Conservation (phyloP, 106 monocot genomes). For the Alisma plantagoaquatica region DNA sequence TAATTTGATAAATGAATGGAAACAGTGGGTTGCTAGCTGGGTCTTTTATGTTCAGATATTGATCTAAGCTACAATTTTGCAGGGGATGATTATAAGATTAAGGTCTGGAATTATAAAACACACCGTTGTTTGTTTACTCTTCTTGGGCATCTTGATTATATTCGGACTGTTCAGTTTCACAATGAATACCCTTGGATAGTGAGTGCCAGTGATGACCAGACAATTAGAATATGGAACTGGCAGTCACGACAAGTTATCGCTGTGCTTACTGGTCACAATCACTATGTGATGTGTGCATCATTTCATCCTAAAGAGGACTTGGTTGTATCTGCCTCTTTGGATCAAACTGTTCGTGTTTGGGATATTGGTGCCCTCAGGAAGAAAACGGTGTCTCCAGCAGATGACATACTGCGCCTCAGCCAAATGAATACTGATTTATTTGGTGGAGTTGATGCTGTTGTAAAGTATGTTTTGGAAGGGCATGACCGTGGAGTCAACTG, state of each 20-base stretch:
- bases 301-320: slow-evolving; percentile 83
- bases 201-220: slow-evolving; percentile 81
- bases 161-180: slow-evolving; percentile 83
- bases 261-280: slow-evolving; percentile 76
- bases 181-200: slow-evolving; percentile 82
- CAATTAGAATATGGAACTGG: slow-evolving; percentile 88
- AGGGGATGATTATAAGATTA: slow-evolving; percentile 92
- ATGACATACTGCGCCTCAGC: slow-evolving; percentile 65
- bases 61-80: too few relatives aligned
- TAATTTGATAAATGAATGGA: too few relatives aligned
- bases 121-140: slow-evolving; percentile 76
- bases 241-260: slow-evolving; percentile 71
- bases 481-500: slow-evolving; percentile 87
- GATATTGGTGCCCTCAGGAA: slow-evolving; percentile 78
- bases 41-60: too few relatives aligned
- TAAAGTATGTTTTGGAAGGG: slow-evolving; percentile 81
- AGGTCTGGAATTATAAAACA: slow-evolving; percentile 85
- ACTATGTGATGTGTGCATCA: slow-evolving; percentile 88
- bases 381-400: slow-evolving; percentile 73
- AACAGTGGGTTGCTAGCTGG: too few relatives aligned
- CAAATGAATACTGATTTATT: slow-evolving; percentile 86
- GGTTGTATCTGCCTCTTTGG: slow-evolving; percentile 78
- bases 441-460: slow-evolving; percentile 85
- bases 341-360: slow-evolving; percentile 83
- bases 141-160: slow-evolving; percentile 77